phyloP scores from a whole-genome alignment of 139 green algal genomes.

The Gonium pectorale region DNA sequence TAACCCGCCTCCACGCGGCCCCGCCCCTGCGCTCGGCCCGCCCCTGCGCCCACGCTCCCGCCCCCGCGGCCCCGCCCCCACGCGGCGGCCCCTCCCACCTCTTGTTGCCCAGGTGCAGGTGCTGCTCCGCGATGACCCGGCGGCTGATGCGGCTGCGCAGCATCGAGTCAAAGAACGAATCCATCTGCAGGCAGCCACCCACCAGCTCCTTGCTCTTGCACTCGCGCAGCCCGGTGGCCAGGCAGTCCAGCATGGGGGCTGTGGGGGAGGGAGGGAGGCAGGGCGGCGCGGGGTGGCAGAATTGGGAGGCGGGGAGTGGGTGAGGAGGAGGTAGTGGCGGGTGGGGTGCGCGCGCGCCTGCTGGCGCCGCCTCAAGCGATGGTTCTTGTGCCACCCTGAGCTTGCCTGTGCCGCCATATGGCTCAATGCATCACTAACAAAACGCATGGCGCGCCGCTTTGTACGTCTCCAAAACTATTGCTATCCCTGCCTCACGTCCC shows the following conservation, averaged over 20 bases:
- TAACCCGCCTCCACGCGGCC: no score
- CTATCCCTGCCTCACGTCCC: no score
- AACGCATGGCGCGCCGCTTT: no score
- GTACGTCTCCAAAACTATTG: no score
- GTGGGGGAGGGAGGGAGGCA: conserved; percentile 24
- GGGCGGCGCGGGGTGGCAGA: not conserved
- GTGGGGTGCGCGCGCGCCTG: not conserved
- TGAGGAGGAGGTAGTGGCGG: not conserved
- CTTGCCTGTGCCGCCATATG: no score
- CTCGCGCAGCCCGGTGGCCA: conserved; percentile 87
- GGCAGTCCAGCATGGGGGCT: conserved; percentile 86
- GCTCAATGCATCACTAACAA: no score
- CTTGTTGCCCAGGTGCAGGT: conserved; percentile 80
- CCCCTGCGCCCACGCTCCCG: no score
- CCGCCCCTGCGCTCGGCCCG: no score
- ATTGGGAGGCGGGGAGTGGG: not conserved
- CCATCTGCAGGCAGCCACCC: conserved; percentile 81
- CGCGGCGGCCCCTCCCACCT: not conserved
- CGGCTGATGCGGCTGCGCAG: conserved; percentile 80
- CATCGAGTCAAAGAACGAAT: conserved; percentile 85
- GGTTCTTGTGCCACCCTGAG: no score
- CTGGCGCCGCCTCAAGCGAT: no score
- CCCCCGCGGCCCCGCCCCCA: not conserved
- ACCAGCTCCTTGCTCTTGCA: conserved; percentile 77
- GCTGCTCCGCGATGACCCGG: conserved; percentile 93